phyloP scores from a whole-genome alignment of 371 early-diverging fungal species.

The Phascolomyces articulosus region DNA sequence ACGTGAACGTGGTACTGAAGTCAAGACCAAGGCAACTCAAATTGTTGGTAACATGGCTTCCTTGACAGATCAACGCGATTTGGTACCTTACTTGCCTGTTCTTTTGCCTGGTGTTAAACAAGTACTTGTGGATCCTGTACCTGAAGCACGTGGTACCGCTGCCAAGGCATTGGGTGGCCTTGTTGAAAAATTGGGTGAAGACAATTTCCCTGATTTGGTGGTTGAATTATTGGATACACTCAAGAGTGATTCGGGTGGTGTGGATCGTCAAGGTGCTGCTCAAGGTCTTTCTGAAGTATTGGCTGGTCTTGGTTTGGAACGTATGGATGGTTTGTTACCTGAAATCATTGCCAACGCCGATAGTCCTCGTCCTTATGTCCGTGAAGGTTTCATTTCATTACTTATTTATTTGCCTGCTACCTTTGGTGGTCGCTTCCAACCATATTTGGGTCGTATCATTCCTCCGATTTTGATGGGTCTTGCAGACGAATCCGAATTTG shows the following conservation, averaged over 20 bases:
- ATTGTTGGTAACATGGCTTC: conserved; percentile 97
- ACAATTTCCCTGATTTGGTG: conserved; percentile 91
- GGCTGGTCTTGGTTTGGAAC: conserved; percentile 86
- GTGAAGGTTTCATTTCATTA: conserved; percentile 96
- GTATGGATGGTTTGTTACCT: conserved; percentile 89
- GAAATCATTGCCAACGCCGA: conserved; percentile 85
- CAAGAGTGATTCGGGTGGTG: conserved; percentile 84
- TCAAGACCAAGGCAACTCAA: conserved; percentile 94
- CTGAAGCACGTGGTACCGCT: conserved; percentile 92
- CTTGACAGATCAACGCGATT: conserved; percentile 88
- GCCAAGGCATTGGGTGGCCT: conserved; percentile 93
- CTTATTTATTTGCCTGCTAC: conserved; percentile 95
- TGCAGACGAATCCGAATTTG: conserved; percentile 94
- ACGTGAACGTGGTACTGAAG: conserved; percentile 85
- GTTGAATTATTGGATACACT: conserved; percentile 84
- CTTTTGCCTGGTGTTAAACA: conserved; percentile 89
- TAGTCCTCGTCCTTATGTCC: conserved; percentile 78
- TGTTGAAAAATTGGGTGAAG: conserved; percentile 91
- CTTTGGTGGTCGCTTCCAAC: conserved; percentile 88
- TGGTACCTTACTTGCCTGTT: conserved; percentile 83
- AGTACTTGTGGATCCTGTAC: conserved; percentile 94
- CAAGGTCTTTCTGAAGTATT: conserved; percentile 96
- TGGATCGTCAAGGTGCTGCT: conserved; percentile 96
- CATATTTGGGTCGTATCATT: conserved; percentile 86
- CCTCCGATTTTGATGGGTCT: conserved; percentile 89